These are phyloP conservation scores for Gossypium australe DNA, from an alignment of 345 rosid species.

Conservation along the genomic window DNA sequence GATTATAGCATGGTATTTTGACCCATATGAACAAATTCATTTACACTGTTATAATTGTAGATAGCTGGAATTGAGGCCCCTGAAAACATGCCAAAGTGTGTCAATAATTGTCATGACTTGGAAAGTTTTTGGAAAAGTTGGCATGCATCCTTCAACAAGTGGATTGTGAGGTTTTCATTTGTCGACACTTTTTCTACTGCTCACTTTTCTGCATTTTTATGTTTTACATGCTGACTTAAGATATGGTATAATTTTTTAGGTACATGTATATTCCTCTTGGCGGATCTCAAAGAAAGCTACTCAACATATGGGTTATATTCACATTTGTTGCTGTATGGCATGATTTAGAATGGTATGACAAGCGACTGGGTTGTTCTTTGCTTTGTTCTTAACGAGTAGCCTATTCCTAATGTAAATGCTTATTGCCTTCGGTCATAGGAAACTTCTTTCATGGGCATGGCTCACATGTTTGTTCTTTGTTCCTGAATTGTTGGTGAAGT, in stretches of 20 bases:
- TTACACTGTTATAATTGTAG: constrained; percentile 28
- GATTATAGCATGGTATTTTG: not conserved
- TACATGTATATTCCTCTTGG: constrained; percentile 97
- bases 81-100: constrained; percentile 91
- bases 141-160: constrained; percentile 97
- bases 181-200: constrained; percentile 13
- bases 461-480: constrained; percentile 86
- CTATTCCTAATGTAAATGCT: constrained; percentile 20
- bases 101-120: constrained; percentile 81
- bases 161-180: constrained; percentile 81
- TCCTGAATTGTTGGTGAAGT: constrained; percentile 86
- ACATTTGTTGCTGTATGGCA: constrained; percentile 98
- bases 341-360: constrained; percentile 86
- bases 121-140: constrained; percentile 97
- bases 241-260: constrained; percentile 32
- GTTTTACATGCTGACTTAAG: constrained; percentile 4
- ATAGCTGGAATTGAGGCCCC: constrained; percentile 81
- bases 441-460: constrained; percentile 99
- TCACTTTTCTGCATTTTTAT: constrained; percentile 5
- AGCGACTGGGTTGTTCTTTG: not conserved
- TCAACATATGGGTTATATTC: constrained; percentile 85
- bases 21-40: not conserved
- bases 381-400: constrained; percentile 1
- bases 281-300: constrained; percentile 75
- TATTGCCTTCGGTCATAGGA: constrained; percentile 50